Evolutionary conservation across 768 basidiomycete genomes (phyloP).

Genomic region (Phanerochaete sordida): DNA sequence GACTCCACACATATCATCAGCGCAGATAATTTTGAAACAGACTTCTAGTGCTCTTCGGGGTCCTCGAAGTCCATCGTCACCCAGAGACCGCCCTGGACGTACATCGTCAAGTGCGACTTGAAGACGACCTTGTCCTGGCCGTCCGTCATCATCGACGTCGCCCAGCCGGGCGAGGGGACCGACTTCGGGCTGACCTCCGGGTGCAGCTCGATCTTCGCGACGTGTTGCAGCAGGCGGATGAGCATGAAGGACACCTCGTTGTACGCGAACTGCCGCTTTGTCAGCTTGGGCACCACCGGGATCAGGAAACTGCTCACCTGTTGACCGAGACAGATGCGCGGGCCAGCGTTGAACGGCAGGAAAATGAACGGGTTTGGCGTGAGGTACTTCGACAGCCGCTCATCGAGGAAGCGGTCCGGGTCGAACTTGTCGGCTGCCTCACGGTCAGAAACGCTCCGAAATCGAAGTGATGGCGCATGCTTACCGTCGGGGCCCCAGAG

Average conservation of each 20-base stretch:
- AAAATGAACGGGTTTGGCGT: conserved; percentile 55
- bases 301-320: conserved; percentile 23
- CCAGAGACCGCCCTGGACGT: conserved; percentile 45
- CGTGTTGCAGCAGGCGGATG: conserved; percentile 48
- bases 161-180: conserved; percentile 16
- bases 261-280: conserved; percentile 41
- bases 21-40: too few species aligned
- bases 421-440: conserved; percentile 55
- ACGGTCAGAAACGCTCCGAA: not conserved
- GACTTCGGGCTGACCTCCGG: conserved; percentile 24
- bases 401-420: conserved; percentile 66
- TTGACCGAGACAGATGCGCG: conserved; percentile 36
- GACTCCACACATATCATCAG: too few species aligned
- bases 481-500: conserved; percentile 69
- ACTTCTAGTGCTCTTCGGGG: not conserved
- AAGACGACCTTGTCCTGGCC: conserved; percentile 32
- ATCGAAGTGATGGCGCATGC: not conserved
- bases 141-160: conserved; percentile 16
- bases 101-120: conserved; percentile 35
- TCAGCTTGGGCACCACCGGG: not conserved
- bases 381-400: conserved; percentile 51
- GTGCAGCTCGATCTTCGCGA: conserved; percentile 28
- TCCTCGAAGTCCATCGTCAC: conserved; percentile 32
- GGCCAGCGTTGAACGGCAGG: conserved; percentile 38
- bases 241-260: conserved; percentile 54